A percentile compares a stretch with the other conserved stretches of the same genome.
Conservation (phyloP, 768 basidiomycete genomes). For the Lactifluus volemus region DNA sequence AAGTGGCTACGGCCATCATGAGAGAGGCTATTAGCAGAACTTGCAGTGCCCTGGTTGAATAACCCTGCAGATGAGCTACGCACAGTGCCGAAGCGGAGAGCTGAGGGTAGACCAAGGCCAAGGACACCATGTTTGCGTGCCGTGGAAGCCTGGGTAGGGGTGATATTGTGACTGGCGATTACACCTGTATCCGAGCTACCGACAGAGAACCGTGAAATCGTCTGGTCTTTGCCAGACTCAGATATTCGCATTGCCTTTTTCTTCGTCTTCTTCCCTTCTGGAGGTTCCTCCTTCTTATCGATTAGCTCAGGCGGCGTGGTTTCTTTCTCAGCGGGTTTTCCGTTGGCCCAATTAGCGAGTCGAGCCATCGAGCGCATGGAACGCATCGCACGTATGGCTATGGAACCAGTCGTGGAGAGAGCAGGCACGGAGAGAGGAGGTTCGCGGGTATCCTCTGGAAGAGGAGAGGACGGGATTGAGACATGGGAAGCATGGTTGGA, state of each 20-base stretch:
- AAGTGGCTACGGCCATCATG: conserved; percentile 24
- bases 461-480: background rate
- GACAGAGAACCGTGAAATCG: conserved; percentile 37
- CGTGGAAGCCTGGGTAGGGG: background rate
- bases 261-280: conserved; percentile 27
- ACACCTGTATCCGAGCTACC: conserved; percentile 66
- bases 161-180: conserved; percentile 29
- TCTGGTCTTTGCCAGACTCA: conserved; percentile 26
- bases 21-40: conserved; percentile 11
- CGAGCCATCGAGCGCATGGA: conserved; percentile 64
- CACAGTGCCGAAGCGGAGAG: conserved; percentile 29
- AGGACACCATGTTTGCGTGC: conserved; percentile 45
- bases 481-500: background rate
- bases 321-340: conserved; percentile 34
- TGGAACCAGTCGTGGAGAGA: conserved; percentile 42
- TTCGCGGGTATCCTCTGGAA: conserved; percentile 13
- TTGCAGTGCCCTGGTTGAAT: conserved; percentile 27
- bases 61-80: conserved; percentile 15
- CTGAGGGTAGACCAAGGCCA: conserved; percentile 53
- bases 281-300: conserved; percentile 28
- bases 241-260: conserved; percentile 20
- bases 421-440: conserved; percentile 15
- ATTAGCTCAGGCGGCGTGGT: conserved; percentile 20
- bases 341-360: conserved; percentile 64
- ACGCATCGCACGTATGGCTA: conserved; percentile 71